phyloP scores from a whole-genome alignment of 2,329 filamentous ascomycete genomes.

The Herpotrichia juniperi region DNA sequence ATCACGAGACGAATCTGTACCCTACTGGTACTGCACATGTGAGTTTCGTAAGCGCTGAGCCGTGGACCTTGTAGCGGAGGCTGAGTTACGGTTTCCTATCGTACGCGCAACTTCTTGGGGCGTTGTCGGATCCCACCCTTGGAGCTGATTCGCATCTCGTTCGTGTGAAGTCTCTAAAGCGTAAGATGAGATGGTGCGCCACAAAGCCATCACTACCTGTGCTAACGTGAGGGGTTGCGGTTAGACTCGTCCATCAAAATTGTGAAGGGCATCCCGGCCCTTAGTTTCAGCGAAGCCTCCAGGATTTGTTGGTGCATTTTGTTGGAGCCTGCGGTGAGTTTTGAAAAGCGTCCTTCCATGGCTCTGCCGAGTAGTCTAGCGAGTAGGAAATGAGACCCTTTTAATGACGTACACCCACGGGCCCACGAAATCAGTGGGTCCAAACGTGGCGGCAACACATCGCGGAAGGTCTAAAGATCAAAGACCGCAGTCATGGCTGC shows the following conservation, averaged over 20 bases:
- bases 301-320: conserved; percentile 20
- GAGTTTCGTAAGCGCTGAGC: conserved; percentile 25
- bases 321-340: background rate
- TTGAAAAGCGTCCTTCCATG: conserved; percentile 20
- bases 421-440: conserved; percentile 46
- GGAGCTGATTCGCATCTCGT: background rate
- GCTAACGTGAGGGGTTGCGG: conserved; percentile 10
- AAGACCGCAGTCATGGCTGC: conserved; percentile 24
- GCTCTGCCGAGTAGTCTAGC: conserved; percentile 38
- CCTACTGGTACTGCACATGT: background rate
- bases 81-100: conserved; percentile 17
- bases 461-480: conserved; percentile 27
- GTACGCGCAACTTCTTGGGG: conserved; percentile 17
- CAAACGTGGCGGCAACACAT: conserved; percentile 44
- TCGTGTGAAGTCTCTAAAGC: background rate
- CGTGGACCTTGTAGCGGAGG: conserved; percentile 16
- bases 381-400: conserved; percentile 32
- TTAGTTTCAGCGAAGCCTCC: conserved; percentile 32
- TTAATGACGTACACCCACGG: conserved; percentile 41
- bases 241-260: conserved; percentile 30
- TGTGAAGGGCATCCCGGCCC: conserved; percentile 17
- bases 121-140: conserved; percentile 22
- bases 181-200: conserved; percentile 4
- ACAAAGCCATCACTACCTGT: conserved; percentile 17
- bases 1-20: conserved; percentile 33